A percentile compares a stretch with the other conserved stretches of the same genome.
Conservation (phyloP, 2,329 filamentous ascomycete genomes). For the Didymella sp. region DNA sequence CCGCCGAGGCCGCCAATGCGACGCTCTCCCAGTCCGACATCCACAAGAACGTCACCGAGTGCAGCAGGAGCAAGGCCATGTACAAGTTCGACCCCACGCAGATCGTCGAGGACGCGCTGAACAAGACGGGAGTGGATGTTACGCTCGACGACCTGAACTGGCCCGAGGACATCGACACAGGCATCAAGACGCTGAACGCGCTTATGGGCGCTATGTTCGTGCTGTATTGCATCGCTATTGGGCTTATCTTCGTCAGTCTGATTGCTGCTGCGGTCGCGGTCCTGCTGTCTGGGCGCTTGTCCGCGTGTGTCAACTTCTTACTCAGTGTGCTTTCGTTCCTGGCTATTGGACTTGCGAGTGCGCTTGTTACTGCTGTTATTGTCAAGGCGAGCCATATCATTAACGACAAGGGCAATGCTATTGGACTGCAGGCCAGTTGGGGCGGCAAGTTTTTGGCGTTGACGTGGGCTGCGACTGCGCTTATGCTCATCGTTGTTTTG, state of each 20-base stretch:
- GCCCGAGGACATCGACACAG: slow-evolving; percentile 63
- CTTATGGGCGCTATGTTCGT: slow-evolving; percentile 63
- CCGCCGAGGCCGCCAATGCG: slow-evolving; percentile 52
- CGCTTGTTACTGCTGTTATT: slow-evolving; percentile 71
- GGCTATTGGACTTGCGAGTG: slow-evolving; percentile 73
- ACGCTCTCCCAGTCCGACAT: slow-evolving; percentile 53
- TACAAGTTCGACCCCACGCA: slow-evolving; percentile 64
- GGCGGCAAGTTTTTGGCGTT: slow-evolving; percentile 64
- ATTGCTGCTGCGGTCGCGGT: slow-evolving; percentile 56
- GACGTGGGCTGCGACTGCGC: slow-evolving; percentile 64
- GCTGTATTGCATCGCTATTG: slow-evolving; percentile 66
- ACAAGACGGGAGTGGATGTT: slow-evolving; percentile 52
- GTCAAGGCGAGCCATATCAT: slow-evolving; percentile 61
- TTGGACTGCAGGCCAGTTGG: slow-evolving; percentile 58
- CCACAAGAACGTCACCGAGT: slow-evolving; percentile 60
- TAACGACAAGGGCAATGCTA: slow-evolving; percentile 59
- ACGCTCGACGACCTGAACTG: slow-evolving; percentile 62
- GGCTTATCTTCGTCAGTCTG: slow-evolving; percentile 59
- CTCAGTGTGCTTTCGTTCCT: slow-evolving; percentile 61
- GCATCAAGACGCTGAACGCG: slow-evolving; percentile 59
- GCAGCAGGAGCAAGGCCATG: slow-evolving; percentile 61
- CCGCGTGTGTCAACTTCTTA: slow-evolving; percentile 59
- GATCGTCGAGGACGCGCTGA: slow-evolving; percentile 59
- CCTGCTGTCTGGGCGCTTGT: slow-evolving; percentile 54
- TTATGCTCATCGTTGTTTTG: slow-evolving; percentile 51